Evolutionary conservation across 495 filamentous ascomycete species (phyloP).

Genomic region (Xylaria palmicola): DNA sequence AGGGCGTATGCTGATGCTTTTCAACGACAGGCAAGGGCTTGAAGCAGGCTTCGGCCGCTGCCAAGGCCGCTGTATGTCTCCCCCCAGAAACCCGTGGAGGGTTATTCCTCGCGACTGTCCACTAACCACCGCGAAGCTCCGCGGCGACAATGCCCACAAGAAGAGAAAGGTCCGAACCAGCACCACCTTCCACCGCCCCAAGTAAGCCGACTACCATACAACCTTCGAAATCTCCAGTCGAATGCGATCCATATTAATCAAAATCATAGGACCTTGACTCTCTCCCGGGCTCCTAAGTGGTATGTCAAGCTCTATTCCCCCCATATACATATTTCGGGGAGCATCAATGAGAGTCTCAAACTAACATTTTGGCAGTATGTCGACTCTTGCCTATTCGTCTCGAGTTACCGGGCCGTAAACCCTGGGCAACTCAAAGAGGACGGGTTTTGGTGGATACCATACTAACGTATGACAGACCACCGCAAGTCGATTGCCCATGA

Average conservation of each 20-base stretch:
- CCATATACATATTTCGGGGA: too few species aligned
- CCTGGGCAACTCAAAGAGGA: neutral
- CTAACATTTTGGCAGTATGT: conserved; percentile 8
- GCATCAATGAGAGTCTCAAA: too few species aligned
- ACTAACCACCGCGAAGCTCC: conserved; percentile 6
- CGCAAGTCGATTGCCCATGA: conserved; percentile 89
- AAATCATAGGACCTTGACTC: conserved; percentile 24
- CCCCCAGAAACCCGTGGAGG: neutral
- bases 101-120: neutral
- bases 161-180: conserved; percentile 84
- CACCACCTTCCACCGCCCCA: conserved; percentile 87
- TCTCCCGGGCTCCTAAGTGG: conserved; percentile 86
- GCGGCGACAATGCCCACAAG: conserved; percentile 68
- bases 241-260: conserved; percentile 1
- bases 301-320: conserved; percentile 32
- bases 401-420: neutral
- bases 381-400: neutral
- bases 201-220: conserved; percentile 61
- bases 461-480: conserved; percentile 40
- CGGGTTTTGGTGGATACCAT: neutral
- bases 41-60: conserved; percentile 82
- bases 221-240: conserved; percentile 39
- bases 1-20: conserved; percentile 53
- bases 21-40: conserved; percentile 60
- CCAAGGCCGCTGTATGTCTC: conserved; percentile 84